Evolutionary conservation across 2,329 filamentous ascomycete species (phyloP), one percentile per base, ranked within the genome.

Genomic region (Fusarium paranaense): DNA sequence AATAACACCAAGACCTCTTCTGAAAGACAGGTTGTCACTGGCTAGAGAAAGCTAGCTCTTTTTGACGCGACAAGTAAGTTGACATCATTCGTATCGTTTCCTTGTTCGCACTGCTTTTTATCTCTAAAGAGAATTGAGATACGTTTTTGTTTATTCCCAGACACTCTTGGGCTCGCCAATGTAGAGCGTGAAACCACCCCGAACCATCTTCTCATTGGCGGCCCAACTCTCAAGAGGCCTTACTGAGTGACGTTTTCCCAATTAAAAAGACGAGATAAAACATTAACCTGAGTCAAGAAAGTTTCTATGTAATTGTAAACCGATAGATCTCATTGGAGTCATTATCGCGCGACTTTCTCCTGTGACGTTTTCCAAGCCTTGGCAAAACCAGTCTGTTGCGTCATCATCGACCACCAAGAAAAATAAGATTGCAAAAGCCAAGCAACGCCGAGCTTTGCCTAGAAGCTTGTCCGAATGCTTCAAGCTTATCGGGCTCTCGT

Each of bases 391-490:
- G 54, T 25, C 54, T 58, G 37, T 45, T 60, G 38, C 58, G 58
- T 60, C 58, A 60, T 45, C 40, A 14, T 30, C 18, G 2, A 7
- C 16, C 33, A 38, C 18, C 6, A 32, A 35, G 13, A 6, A 35
- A 58, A 37, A 35, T 27, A 38, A 38, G 32, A 58, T 38, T 42
- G 37, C 58, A 45, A 40, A 30, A 33, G 58, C 58, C 38, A 60
- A 60, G 58, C 25, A 30, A 47, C 22, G 63, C 63, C 42, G 33
- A 65, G 63, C 40, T 25, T 60, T 30, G 56, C 62, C 52, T n/a
- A 60, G 38, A 65, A 61, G 22, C 62, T 60, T 64, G 32, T 38
- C 38, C n/a, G 10, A 25, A 32, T 30, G 27, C 27, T 30, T n/a
- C 18, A 14, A 52, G 33, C 63, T 50, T 38, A 37, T 52, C 40